Evolutionary conservation across 2,329 filamentous ascomycete species (phyloP).

Genomic region (Davidsoniella eucalypti): DNA sequence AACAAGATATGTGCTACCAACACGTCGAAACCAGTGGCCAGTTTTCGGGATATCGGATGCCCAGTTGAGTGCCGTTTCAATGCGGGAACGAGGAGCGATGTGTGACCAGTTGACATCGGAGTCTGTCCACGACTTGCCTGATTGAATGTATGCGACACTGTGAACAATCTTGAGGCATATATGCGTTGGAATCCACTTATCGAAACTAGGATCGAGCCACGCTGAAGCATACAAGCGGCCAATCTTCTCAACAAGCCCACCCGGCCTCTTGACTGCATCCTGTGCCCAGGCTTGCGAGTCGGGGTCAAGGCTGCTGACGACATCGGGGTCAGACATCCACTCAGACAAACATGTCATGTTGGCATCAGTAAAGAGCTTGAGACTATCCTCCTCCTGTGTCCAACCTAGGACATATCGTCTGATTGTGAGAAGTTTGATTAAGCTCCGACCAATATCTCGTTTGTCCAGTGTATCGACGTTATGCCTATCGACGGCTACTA

Average conservation of each 20-base stretch:
- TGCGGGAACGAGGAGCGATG: slow-evolving; percentile 20
- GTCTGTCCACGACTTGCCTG: slow-evolving; percentile 23
- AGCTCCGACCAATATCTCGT: slow-evolving; percentile 19
- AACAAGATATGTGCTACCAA: slow-evolving; percentile 25
- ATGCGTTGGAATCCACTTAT: slow-evolving; percentile 23
- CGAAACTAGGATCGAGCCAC: slow-evolving; percentile 22
- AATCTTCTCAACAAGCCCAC: slow-evolving; percentile 22
- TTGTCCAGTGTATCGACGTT: slow-evolving; percentile 19
- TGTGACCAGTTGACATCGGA: slow-evolving; percentile 23
- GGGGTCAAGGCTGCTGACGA: slow-evolving; percentile 17
- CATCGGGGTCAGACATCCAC: slow-evolving; percentile 23
- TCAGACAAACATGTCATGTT: slow-evolving; percentile 23
- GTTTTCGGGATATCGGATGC: slow-evolving; percentile 19
- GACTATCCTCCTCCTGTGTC: slow-evolving; percentile 27
- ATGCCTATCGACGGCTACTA: slow-evolving; percentile 20
- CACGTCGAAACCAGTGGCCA: slow-evolving; percentile 23
- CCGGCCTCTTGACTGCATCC: slow-evolving; percentile 16
- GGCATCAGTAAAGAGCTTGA: slow-evolving; percentile 24
- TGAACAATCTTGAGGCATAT: slow-evolving; percentile 29
- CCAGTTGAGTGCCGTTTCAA: slow-evolving; percentile 23
- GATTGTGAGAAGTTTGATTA: slow-evolving; percentile 24
- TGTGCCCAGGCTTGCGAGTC: slow-evolving; percentile 20
- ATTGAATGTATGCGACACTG: slow-evolving; percentile 24
- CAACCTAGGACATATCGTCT: slow-evolving; percentile 23
- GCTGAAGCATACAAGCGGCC: slow-evolving; percentile 24